Evolutionary conservation across 192 early-diverging fungal species (phyloP).

Genomic region (Glomus cerebriforme): DNA sequence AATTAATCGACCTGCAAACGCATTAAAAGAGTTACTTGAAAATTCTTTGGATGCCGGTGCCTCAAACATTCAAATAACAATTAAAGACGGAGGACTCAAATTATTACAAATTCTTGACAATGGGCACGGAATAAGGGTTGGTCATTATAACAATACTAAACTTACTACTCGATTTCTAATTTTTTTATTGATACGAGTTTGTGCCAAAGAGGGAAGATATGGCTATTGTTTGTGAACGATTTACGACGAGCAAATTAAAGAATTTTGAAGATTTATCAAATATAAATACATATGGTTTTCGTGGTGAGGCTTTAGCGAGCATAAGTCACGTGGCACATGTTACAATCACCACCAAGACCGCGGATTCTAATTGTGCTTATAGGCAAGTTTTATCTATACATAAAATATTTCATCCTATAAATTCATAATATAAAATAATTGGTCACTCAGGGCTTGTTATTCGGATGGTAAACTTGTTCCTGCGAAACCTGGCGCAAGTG

Average conservation of each 20-base stretch:
- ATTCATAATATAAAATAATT: slow-evolving; percentile 14
- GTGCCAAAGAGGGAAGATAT: slow-evolving; percentile 75
- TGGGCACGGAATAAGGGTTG: slow-evolving; percentile 83
- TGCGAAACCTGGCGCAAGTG: slow-evolving; percentile 65
- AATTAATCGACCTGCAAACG: slow-evolving; percentile 94
- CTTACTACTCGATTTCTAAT: not conserved
- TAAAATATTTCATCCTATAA: not conserved
- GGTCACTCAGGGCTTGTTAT: slow-evolving; percentile 66
- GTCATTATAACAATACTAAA: slow-evolving; percentile 28
- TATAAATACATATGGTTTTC: slow-evolving; percentile 93
- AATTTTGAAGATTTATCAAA: slow-evolving; percentile 80
- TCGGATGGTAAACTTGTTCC: slow-evolving; percentile 85
- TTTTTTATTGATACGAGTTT: not conserved
- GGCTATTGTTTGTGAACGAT: slow-evolving; percentile 88
- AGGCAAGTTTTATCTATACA: slow-evolving; percentile 42
- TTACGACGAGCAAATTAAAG: slow-evolving; percentile 91
- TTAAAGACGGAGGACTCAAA: slow-evolving; percentile 93
- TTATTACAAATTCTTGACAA: slow-evolving; percentile 94
- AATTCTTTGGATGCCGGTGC: slow-evolving; percentile 95
- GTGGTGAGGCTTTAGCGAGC: slow-evolving; percentile 96
- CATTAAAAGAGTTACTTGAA: slow-evolving; percentile 95
- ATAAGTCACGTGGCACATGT: slow-evolving; percentile 95
- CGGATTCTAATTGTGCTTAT: slow-evolving; percentile 74
- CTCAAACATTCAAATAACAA: slow-evolving; percentile 76
- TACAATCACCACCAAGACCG: slow-evolving; percentile 79